Evolutionary conservation across 2,329 filamentous ascomycete species (phyloP), one percentile per base, ranked within the genome.

Genomic region (Epichloe amarillans): DNA sequence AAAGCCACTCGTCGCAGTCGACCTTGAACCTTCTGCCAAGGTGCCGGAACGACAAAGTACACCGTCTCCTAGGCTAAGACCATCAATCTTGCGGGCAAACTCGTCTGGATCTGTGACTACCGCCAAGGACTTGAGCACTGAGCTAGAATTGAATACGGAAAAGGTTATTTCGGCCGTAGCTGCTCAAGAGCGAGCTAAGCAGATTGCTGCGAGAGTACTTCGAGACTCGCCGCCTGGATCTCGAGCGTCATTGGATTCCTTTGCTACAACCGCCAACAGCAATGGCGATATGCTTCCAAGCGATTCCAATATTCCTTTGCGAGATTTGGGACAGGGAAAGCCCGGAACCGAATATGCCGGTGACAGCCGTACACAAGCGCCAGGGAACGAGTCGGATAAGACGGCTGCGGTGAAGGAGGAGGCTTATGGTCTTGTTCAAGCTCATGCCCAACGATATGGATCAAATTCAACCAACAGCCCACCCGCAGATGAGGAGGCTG

Each of bases 81-180:
- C 71, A 2, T 73, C 71, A 3, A 64, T 73, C 12, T 55, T 73
- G 42, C 70, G 71, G 45, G 67, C 65, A 15, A 68, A 64, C 55
- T 72, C 70, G 12, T 65, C 66, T 33, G 66, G 67, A 48, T 69
- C 66, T 0, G 61, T 70, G 11, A 60, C 59, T 26, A 66, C 62
- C 26, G 33, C 54, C 7, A 43, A 52, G 8, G 60, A 62, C 26
- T n/a, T 53, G 14, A 52, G 59, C 2, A 60, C 62, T 37, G 64
- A 62, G 11, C 55, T 60, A 44, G 62, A 57, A 23, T 46, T 51
- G 5, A 55, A 60, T 4, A 54, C 58, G 0, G 62, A 65, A 47
- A 61, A 60, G 52, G 53, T 58, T 2, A 53, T 57, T 14, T 58
- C 69, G 19, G 70, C 69, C 6, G 64, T 66, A n/a, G 69, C 68